These are phyloP conservation scores for Glebionis coronaria DNA, from an alignment of 129 eudicot genomes.

Conservation along the genomic window DNA sequence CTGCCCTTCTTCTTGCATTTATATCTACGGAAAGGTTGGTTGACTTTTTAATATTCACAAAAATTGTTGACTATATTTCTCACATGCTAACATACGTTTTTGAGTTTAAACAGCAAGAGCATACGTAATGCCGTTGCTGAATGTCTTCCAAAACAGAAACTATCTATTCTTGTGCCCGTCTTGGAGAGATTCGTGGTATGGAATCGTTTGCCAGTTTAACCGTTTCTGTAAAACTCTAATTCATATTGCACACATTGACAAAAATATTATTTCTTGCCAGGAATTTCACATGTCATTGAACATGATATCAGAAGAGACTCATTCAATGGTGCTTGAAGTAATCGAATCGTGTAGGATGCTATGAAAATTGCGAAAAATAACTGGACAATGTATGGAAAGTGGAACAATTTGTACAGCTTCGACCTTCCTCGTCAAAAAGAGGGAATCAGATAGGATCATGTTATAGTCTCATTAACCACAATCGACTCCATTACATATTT, in stretches of 20 bases:
- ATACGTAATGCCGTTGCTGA: slow-evolving; percentile 69
- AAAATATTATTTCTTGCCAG: slow-evolving; percentile 35
- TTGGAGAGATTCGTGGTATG: slow-evolving; percentile 98
- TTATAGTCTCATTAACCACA: slow-evolving; percentile 33
- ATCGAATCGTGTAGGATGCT: slow-evolving; percentile 86
- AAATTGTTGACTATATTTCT: background rate
- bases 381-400: slow-evolving; percentile 14
- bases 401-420: slow-evolving; percentile 43
- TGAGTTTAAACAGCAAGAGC: slow-evolving; percentile 55
- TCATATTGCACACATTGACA: background rate
- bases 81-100: slow-evolving; percentile 20
- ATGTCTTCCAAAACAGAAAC: slow-evolving; percentile 70
- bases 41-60: background rate
- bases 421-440: slow-evolving; percentile 20
- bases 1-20: slow-evolving; percentile 95
- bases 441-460: slow-evolving; percentile 29
- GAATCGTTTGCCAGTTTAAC: slow-evolving; percentile 16
- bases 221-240: background rate
- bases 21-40: slow-evolving; percentile 87
- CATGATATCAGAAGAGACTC: slow-evolving; percentile 95
- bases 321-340: slow-evolving; percentile 75
- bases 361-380: slow-evolving; percentile 31
- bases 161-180: slow-evolving; percentile 80
- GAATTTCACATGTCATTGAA: slow-evolving; percentile 88
- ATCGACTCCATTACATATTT: slow-evolving; percentile 22